Base-by-base conservation (phyloP, 495 filamentous ascomycete species). In the Annulohypoxylon bovei region DNA sequence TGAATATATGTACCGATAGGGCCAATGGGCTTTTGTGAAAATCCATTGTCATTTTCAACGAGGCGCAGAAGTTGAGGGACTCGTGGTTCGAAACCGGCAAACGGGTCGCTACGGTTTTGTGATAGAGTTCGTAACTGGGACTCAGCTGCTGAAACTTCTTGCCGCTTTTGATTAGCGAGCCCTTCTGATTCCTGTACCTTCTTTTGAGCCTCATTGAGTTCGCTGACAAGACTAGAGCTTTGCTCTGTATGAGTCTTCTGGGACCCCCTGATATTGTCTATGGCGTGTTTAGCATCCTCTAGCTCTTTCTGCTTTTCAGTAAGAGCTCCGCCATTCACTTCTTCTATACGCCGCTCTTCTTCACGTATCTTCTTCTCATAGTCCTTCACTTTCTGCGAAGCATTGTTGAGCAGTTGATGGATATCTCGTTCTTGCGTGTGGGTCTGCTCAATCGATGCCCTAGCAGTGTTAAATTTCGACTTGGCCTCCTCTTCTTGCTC, bases 1-100 rank as follows among this genome's bases (percentile, higher is more conserved):
- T 86, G 88, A 22, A 98, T 83, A 71, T 93, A 86, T 8, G 87
- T 79, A 22, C 93, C 96, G 11, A 98, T 84, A 0, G 95, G 95
- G 0, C 95, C 95, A 33, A 98, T 83, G 49, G 96, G 95, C 44
- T 85, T 91, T 37, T 85, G 80, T 22, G 80, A 77, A 68, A 95
- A 98, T 0, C 88, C 78, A 1, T 59, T 70, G 56, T 97, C 93
- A 42, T 84, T 78, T 5, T 87, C 83, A 71, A 98, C 93, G 7
- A 84, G 83, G 30, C 76, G 82, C 3, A 97, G 74, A 9, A 98
- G 86, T 1, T 81, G 64, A 1, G 88, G 85, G 77, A 97, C 82
- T 54, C 82, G 86, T 0, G 76, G 58, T 37, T 88, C 86, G 69
- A 91, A 97, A 2, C 85, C 89, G 14, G 73, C 77, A 12, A 74